These are phyloP conservation scores for Tanozyma kutaoensis DNA, from an alignment of 805 yeast species.

Conservation along the genomic window DNA sequence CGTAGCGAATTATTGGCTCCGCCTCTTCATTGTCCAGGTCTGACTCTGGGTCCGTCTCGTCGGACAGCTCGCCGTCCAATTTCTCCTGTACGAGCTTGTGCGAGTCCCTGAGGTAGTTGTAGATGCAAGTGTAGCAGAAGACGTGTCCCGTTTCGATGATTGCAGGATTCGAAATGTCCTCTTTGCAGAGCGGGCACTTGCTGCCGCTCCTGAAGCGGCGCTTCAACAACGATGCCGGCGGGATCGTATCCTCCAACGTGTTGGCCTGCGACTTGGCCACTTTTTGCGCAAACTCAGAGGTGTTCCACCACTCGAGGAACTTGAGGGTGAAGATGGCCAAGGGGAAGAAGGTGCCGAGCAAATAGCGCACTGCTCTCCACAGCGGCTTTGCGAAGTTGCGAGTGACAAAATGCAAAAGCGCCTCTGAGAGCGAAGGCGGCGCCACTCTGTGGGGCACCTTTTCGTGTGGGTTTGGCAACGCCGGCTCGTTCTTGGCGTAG, in stretches of 20 bases:
- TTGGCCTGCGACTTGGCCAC: slow-evolving; percentile 35
- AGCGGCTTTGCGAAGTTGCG: slow-evolving; percentile 12
- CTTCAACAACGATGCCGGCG: slow-evolving; percentile 27
- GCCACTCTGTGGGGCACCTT: slow-evolving; percentile 14
- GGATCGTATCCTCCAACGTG: slow-evolving; percentile 33
- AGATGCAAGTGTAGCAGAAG: slow-evolving; percentile 80
- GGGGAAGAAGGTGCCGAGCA: slow-evolving; percentile 52
- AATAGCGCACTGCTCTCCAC: slow-evolving; percentile 16
- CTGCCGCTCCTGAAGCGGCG: slow-evolving; percentile 15
- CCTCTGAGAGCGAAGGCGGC: slow-evolving; percentile 29
- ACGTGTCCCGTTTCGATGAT: slow-evolving; percentile 86
- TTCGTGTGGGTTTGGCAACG: slow-evolving; percentile 2
- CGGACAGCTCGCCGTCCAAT: slow-evolving; percentile 1
- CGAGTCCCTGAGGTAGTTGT: slow-evolving; percentile 41
- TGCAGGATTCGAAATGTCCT: slow-evolving; percentile 62
- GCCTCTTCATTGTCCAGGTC: slow-evolving; percentile 1
- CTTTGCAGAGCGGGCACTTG: slow-evolving; percentile 58
- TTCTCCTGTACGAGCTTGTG: slow-evolving; percentile 17
- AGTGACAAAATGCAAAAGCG: slow-evolving; percentile 12
- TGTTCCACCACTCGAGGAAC: slow-evolving; percentile 89
- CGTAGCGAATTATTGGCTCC: slow-evolving; percentile 12
- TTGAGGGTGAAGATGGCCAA: slow-evolving; percentile 69
- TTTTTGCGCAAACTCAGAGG: slow-evolving; percentile 55
- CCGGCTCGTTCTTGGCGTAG: slow-evolving; percentile 25
- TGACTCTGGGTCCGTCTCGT: slow-evolving; percentile 3